Evolutionary conservation across 768 basidiomycete species (phyloP), one percentile per base, ranked within the genome.

Genomic region (Boletus subcaerulescens): DNA sequence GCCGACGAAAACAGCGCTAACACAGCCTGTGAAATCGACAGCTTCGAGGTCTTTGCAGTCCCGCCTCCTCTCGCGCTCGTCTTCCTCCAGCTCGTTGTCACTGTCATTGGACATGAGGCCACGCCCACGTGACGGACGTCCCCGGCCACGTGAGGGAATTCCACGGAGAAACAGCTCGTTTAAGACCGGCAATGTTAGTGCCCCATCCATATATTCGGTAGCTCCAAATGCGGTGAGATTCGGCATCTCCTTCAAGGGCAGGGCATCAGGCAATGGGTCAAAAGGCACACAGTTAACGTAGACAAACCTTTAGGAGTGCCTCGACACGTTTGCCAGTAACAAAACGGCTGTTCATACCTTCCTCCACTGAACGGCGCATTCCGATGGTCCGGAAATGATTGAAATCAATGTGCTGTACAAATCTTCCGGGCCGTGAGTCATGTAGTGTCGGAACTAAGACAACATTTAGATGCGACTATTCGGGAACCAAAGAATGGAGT

Each of bases 201-300:
- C 87, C 4, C 91, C 87, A 61, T 99, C 96, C 91, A 99, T 98
- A 68, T 98, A 99, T 70, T 99, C 96, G 3, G 96, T 98, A 6
- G 93, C 94, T n/a, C 95, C 95, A 59, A 99, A 93, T 10, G 85
- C 80, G 17, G 77, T 77, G 12, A 98, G 75, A 60, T 93, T 93
- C 0, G 93, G 91, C 73, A 87, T 85, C 80, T 96, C 93, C 92
- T 95, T 65, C 24, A 57, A 60, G 45, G 38, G 39, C 3, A 14
- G 29, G 24, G 17, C 41, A 39, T 65, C 1, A 57, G 36, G 44
- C 48, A 44, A 35, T 48, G 45, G 36, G 45, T 29, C 47, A 44
- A 59, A 9, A 29, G 40, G 57, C 50, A 14, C 32, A 17, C 32
- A 59, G 45, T 24, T 51, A 43, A 26, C 7, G 32, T 22, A 47